Evolutionary conservation across 169 alveolate genomes (phyloP).

Genomic region (Plasmodium chabaudi): DNA sequence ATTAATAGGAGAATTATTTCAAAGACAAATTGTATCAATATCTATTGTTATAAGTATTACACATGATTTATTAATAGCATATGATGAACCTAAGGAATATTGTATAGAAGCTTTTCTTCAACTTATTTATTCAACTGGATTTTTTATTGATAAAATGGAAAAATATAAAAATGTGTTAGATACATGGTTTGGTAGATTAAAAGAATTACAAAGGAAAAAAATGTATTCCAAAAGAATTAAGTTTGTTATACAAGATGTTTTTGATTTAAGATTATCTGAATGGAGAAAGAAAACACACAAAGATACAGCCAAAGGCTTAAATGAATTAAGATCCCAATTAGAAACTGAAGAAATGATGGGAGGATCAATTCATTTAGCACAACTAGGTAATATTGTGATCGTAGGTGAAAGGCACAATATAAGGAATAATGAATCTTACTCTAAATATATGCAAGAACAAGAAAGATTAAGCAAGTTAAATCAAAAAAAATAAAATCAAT

Average conservation of each 20-base stretch:
- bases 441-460: conserved; percentile 86
- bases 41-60: conserved; percentile 91
- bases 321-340: conserved; percentile 90
- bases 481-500: conserved; percentile 52
- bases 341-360: conserved; percentile 92
- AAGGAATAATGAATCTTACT: conserved; percentile 87
- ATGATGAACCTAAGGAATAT: conserved; percentile 92
- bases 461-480: conserved; percentile 77
- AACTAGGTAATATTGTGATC: conserved; percentile 91
- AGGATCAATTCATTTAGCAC: conserved; percentile 93
- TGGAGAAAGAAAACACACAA: conserved; percentile 93
- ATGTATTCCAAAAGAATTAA: conserved; percentile 90
- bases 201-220: conserved; percentile 86
- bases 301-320: conserved; percentile 93
- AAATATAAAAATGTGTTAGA: conserved; percentile 88
- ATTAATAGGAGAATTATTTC: conserved; percentile 92
- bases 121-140: conserved; percentile 91
- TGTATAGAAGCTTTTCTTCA: conserved; percentile 92
- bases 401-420: conserved; percentile 91
- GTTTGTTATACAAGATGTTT: conserved; percentile 91
- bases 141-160: conserved; percentile 90
- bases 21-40: conserved; percentile 89
- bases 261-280: conserved; percentile 91
- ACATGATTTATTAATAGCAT: conserved; percentile 88
- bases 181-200: conserved; percentile 93